phyloP scores from a whole-genome alignment of 164 flowering plant species.

The Macadamia integrifolia region DNA sequence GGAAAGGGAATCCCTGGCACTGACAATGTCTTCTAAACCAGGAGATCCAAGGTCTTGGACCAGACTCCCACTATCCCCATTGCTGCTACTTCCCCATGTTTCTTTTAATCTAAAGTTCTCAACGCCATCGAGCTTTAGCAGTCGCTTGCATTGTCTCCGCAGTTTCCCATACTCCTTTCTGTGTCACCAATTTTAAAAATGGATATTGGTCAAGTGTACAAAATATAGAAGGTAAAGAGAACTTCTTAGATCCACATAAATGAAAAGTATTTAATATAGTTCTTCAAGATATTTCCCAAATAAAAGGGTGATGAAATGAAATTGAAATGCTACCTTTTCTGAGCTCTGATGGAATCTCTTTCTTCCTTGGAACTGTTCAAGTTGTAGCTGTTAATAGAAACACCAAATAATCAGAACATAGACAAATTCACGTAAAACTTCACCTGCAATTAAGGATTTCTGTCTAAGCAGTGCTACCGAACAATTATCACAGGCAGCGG shows the following conservation, averaged over 20 bases:
- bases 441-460: background rate
- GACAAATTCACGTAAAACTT: slow-evolving; percentile 2
- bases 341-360: slow-evolving; percentile 31
- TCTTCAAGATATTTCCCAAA: background rate
- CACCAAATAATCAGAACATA: too few species aligned
- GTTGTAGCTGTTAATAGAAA: slow-evolving; percentile 38
- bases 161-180: slow-evolving; percentile 52
- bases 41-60: slow-evolving; percentile 30
- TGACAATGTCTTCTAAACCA: slow-evolving; percentile 69
- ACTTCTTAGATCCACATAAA: background rate
- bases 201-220: background rate
- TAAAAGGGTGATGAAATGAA: background rate
- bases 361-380: slow-evolving; percentile 49
- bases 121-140: slow-evolving; percentile 13
- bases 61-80: slow-evolving; percentile 15
- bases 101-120: slow-evolving; percentile 21
- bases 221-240: background rate
- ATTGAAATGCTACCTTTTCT: slow-evolving; percentile 34
- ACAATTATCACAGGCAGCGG: background rate
- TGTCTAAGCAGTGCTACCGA: background rate
- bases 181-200: slow-evolving; percentile 7
- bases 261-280: background rate
- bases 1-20: slow-evolving; percentile 84
- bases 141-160: slow-evolving; percentile 36
- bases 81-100: slow-evolving; percentile 11